A percentile compares a stretch with the other conserved stretches of the same genome.
Evolutionary conservation across 345 rosid species (phyloP).

Genomic region (Hibiscus syriacus): DNA sequence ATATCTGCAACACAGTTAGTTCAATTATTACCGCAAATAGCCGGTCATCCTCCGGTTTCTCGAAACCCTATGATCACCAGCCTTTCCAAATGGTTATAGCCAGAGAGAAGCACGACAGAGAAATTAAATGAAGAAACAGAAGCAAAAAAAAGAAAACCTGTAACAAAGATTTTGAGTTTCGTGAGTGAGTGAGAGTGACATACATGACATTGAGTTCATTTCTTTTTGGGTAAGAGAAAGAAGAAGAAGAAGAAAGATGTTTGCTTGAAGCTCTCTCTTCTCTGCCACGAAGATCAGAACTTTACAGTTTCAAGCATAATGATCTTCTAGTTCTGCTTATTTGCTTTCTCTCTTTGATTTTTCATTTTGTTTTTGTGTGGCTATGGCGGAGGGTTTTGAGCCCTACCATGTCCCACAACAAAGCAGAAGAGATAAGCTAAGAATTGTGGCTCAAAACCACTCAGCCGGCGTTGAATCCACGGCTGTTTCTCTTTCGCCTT

Average conservation of each 20-base stretch:
- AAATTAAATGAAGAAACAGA: too few species aligned
- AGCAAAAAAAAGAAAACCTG: too few species aligned
- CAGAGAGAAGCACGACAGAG: not conserved
- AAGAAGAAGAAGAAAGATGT: constrained; percentile 16
- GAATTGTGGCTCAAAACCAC: constrained; percentile 39
- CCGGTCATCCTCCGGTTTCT: constrained; percentile 45
- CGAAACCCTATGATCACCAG: constrained; percentile 26
- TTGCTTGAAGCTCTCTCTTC: constrained; percentile 4
- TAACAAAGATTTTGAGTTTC: constrained; percentile 17
- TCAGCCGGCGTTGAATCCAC: constrained; percentile 22
- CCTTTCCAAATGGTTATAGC: too few species aligned
- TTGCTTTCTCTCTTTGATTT: not conserved
- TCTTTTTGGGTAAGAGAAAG: constrained; percentile 16
- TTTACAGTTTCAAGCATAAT: too few species aligned
- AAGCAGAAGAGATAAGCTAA: constrained; percentile 80
- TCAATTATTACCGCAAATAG: constrained; percentile 59
- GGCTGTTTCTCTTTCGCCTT: constrained; percentile 11
- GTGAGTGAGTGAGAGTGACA: not conserved
- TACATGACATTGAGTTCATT: not conserved
- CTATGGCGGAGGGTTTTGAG: constrained; percentile 74
- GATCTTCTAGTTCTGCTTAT: not conserved
- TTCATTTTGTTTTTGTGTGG: constrained; percentile 7
- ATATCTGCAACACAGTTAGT: constrained; percentile 40
- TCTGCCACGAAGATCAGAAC: too few species aligned
- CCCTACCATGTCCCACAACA: constrained; percentile 93